Base-by-base conservation (phyloP, 2,329 filamentous ascomycete genomes). In the Hypoxylon sp. region DNA sequence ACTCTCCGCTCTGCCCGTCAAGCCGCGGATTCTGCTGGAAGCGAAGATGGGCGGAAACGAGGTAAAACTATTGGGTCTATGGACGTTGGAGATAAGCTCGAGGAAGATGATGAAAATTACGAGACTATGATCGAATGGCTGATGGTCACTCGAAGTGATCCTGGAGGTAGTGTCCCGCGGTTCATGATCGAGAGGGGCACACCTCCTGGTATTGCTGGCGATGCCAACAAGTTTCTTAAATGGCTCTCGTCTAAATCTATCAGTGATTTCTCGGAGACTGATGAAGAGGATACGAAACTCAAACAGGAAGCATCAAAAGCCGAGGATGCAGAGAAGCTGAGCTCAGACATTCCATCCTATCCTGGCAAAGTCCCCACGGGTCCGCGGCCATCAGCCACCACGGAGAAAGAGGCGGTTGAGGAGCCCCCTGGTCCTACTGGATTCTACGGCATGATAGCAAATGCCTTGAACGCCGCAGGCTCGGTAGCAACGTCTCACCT, bases 151-250 rank as follows among this genome's bases (percentile, higher is more conserved):
- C 86, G 94, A 52, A 95, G 92, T 77, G 93, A 97, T 73, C 93
- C 94, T 2, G 94, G 94, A 10, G 94, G 94, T 57, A 95, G 89
- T 65, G 94, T 97, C 17, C 94, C 94, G 0, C 87, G 92, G 13
- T 97, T 96, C 80, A 90, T 97, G 86, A 93, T 97, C n/a, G 94
- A 97, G 75, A 90, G 93, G 76, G 93, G 92, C 30, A 97, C 94
- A 0, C 94, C 94, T 0, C 89, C 86, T 10, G 92, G 92, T 36
- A 96, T 97, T 73, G 86, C 93, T 25, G 85, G 85, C 45, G 94
- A 97, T 77, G 91, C 93, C 0, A 86, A 86, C 58, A 96, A 94
- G 78, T 97, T 97, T 72, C 78, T 96, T 13, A 87, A 93, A 63
- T 97, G 94, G 94, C 74, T 87, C 30, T 81, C 81, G 6, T 76